A percentile compares a stretch with the other conserved stretches of the same genome.
Evolutionary conservation across 1,139 yeast genomes (phyloP).

Genomic region (Candida dubliniensis): DNA sequence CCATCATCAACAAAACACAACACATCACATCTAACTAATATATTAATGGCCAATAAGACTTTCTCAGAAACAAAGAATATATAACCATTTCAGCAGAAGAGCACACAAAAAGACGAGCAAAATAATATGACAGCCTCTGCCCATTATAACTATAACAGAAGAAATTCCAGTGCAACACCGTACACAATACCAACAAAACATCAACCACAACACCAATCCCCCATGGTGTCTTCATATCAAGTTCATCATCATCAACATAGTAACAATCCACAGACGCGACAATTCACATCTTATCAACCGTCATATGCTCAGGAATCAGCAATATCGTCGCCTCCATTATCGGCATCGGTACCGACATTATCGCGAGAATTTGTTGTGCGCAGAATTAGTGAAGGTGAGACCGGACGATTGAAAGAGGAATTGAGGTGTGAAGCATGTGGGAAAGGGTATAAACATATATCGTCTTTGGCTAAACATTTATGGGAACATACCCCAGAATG

Average conservation of each 20-base stretch:
- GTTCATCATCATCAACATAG: conserved; percentile 8
- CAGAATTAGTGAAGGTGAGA: conserved; percentile 81
- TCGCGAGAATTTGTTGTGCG: conserved; percentile 78
- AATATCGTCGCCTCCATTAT: conserved; percentile 16
- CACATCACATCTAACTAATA: background rate
- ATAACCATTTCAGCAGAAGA: background rate
- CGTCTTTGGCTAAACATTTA: conserved; percentile 73
- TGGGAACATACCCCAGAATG: conserved; percentile 90
- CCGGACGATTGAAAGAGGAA: conserved; percentile 80
- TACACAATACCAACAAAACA: conserved; percentile 33
- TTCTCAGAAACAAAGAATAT: background rate
- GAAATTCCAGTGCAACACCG: conserved; percentile 34
- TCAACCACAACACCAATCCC: conserved; percentile 6
- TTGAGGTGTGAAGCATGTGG: conserved; percentile 89
- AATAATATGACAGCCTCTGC: conserved; percentile 27
- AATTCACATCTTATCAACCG: conserved; percentile 3
- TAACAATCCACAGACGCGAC: background rate
- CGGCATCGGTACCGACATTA: conserved; percentile 49
- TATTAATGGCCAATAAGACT: background rate
- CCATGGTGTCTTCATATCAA: conserved; percentile 8
- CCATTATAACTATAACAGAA: conserved; percentile 34
- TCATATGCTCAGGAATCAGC: conserved; percentile 4
- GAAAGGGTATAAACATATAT: conserved; percentile 83
- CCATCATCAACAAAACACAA: background rate
- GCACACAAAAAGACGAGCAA: background rate